Evolutionary conservation across 768 basidiomycete species (phyloP), one percentile per base, ranked within the genome.

Genomic region (Thelephora aurantiotincta): DNA sequence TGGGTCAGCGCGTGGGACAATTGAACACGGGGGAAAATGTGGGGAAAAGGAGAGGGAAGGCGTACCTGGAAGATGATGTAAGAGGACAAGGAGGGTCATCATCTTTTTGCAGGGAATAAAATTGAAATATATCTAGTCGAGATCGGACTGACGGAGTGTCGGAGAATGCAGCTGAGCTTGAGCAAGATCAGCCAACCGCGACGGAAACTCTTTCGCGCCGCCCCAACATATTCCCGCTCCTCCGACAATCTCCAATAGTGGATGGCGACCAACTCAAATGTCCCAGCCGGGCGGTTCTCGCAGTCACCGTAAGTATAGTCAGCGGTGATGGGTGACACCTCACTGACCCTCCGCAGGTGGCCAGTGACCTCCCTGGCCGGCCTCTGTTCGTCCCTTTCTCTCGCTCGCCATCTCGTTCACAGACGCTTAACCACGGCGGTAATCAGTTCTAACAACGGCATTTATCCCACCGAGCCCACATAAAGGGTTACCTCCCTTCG

Each of bases 401-500:
- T 42, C 41, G 3, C 9, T 5, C 26, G 6, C 36, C 33, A 14
- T 26, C 26, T 30, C 26, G 4, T 30, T 30, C 26, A n/a, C 43
- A 20, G 33, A 19, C 52, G 19, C n/a, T 3, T 2, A 18, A 13
- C 26, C 26, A 11, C 23, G 20, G 44, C 14, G 11, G 14, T n/a
- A 16, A 20, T 23, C 52, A 71, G 70, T 72, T 34, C 51, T 67
- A 1, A 57, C 58, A 0, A 66, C 68, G 0, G 59, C 65, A 0
- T 43, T 66, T 12, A 56, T 66, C 14, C 68, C 69, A 11, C 62
- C 66, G 22, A 58, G 51, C 7, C 58, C 57, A 0, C 59, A 58
- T 50, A 30, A 30, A 9, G 26, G 26, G 26, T 60, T 66, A n/a
- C 70, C 70, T 0, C 70, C 67, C 2, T 64, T 71, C 50, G 58